Evolutionary conservation across 2,329 filamentous ascomycete species (phyloP), one percentile per base, ranked within the genome.

Genomic region (Scytalidium lignicola): DNA sequence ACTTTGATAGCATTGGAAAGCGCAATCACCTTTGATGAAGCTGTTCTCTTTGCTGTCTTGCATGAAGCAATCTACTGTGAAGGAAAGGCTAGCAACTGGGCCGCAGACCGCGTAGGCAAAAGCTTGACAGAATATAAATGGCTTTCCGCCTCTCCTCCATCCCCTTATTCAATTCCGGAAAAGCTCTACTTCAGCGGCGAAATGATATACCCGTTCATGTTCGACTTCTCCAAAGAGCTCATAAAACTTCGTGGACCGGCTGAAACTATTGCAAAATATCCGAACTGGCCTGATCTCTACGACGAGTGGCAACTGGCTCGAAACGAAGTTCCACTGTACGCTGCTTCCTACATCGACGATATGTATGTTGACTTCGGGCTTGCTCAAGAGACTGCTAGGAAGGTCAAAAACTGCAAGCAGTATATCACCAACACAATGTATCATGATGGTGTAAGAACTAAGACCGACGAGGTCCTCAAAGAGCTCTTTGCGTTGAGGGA

Each of bases 11-110:
- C 76, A 0, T 72, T 96, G 20, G 90, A 95, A 64, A 68, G 74
- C 18, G 78, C 79, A 46, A 76, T 83, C 2, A 73, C 76, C 2
- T 90, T 90, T 61, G 90, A 96, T 61, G 78, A 80, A 39, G 82
- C 83, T 57, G 82, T 92, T 49, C 80, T 96, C 52, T 97, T 96
- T 64, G 86, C 88, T 20, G 74, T 96, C 37, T 72, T 96, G 2
- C 92, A 97, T 64, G 92, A 97, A 67, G 76, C 88, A 7, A 85
- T 91, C 58, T 97, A 96, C 73, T 92, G 86, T 65, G 81, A 87
- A 66, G 73, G 74, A 7, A 65, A 76, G 28, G 74, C 80, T 8
- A 85, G 88, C 2, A 78, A 81, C 49, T 96, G 90, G 90, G 83
- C 89, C 5, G 86, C 88, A 2, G 73, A 85, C 37, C 75, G 83